phyloP scores from a whole-genome alignment of 2,329 filamentous ascomycete genomes.

The Aspergillus sp. region DNA sequence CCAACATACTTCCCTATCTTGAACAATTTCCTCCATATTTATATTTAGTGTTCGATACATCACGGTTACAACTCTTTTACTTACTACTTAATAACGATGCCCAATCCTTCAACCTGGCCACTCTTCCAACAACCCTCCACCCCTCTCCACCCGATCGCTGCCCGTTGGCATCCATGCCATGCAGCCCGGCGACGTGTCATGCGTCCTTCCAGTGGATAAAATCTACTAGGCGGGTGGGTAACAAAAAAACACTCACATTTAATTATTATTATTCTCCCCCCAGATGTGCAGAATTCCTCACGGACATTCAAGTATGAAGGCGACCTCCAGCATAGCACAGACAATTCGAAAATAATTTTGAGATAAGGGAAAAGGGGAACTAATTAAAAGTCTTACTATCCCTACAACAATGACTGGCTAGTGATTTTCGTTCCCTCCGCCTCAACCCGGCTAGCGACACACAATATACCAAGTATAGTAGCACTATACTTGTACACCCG shows the following conservation, averaged over 20 bases:
- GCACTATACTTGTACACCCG: neutral
- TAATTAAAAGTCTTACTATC: too few relatives aligned
- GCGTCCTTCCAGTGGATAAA: conserved; percentile 6
- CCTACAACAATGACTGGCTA: too few relatives aligned
- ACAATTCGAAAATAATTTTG: too few relatives aligned
- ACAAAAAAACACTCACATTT: neutral
- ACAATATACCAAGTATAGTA: too few relatives aligned
- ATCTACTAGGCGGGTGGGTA: conserved; percentile 1
- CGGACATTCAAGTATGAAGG: too few relatives aligned
- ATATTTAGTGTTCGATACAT: too few relatives aligned
- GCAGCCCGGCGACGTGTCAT: conserved; percentile 20
- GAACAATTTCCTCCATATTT: neutral
- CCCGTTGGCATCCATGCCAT: conserved; percentile 9
- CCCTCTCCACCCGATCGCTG: conserved; percentile 2
- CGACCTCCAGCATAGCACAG: too few relatives aligned
- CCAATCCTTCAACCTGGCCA: neutral
- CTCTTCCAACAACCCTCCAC: neutral
- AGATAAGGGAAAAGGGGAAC: too few relatives aligned
- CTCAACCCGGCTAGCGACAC: neutral
- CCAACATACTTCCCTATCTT: too few relatives aligned
- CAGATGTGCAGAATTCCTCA: neutral
- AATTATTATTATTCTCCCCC: neutral
- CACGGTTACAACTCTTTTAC: too few relatives aligned
- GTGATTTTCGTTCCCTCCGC: neutral
- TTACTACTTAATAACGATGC: neutral